Evolutionary conservation across 2,329 filamentous ascomycete species (phyloP).

Genomic region (Tolypocladium album): DNA sequence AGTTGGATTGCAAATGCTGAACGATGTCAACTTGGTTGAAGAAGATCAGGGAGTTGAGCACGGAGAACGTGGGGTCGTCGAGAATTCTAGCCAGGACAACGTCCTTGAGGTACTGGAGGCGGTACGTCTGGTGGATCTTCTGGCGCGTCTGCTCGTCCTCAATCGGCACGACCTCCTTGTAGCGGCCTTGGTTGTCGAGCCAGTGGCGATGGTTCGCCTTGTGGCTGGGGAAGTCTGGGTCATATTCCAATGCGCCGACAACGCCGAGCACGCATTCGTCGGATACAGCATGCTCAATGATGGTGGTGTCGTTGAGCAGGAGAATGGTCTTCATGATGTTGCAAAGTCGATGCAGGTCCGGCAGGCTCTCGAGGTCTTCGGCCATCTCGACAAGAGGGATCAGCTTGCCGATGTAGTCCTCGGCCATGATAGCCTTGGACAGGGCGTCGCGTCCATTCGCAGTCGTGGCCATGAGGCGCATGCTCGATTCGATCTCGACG

Average conservation of each 20-base stretch:
- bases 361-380: constrained; percentile 79
- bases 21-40: constrained; percentile 99
- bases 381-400: constrained; percentile 79
- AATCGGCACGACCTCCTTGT: constrained; percentile 93
- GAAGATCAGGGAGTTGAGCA: constrained; percentile 95
- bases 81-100: constrained; percentile 94
- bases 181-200: constrained; percentile 76
- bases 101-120: constrained; percentile 92
- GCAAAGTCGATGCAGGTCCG: constrained; percentile 83
- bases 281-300: constrained; percentile 88
- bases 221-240: constrained; percentile 94
- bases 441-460: constrained; percentile 73
- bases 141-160: constrained; percentile 69
- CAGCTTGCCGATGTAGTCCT: constrained; percentile 80
- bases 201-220: constrained; percentile 96
- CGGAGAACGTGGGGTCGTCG: constrained; percentile 94
- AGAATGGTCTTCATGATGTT: constrained; percentile 98
- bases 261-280: constrained; percentile 85
- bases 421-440: constrained; percentile 73
- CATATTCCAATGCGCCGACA: constrained; percentile 92
- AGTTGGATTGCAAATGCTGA: constrained; percentile 80
- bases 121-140: constrained; percentile 95
- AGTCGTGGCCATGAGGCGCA: constrained; percentile 67
- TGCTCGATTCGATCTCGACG: constrained; percentile 71
- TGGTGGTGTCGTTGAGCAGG: constrained; percentile 83